A percentile compares a stretch with the other conserved stretches of the same genome.
Evolutionary conservation across 257 asterid species (phyloP).

Genomic region (Leonotis leonurus): DNA sequence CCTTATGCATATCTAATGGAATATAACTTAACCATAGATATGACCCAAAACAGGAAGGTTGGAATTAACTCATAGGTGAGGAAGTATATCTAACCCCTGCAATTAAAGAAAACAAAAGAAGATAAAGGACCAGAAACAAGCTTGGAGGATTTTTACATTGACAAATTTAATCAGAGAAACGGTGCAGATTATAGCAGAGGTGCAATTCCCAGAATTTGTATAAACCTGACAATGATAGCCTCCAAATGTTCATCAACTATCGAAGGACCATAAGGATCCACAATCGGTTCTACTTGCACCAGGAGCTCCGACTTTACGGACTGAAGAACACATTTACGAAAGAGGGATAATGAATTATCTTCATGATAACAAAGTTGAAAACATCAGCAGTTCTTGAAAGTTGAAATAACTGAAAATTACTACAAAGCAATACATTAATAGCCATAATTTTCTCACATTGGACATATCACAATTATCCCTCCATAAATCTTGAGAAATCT

Average conservation of each 20-base stretch:
- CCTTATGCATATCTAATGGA: neutral
- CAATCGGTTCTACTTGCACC: slow-evolving; percentile 70
- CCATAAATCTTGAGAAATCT: neutral
- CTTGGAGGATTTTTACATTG: neutral
- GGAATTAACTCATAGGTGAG: neutral
- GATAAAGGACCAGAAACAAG: neutral
- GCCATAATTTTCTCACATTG: neutral
- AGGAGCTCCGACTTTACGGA: slow-evolving; percentile 65
- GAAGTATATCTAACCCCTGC: neutral
- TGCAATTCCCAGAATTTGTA: neutral
- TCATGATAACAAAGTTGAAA: slow-evolving; percentile 6
- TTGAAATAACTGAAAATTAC: slow-evolving; percentile 1
- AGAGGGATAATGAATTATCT: slow-evolving; percentile 16
- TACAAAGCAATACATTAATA: neutral
- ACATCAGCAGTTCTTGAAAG: slow-evolving; percentile 7
- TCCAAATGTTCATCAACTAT: slow-evolving; percentile 70
- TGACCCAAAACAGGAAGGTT: neutral
- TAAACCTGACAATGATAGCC: slow-evolving; percentile 84
- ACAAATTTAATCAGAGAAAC: neutral
- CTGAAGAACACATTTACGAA: slow-evolving; percentile 32
- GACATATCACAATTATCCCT: neutral
- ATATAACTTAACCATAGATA: neutral
- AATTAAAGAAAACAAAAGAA: neutral
- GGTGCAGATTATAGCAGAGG: neutral
- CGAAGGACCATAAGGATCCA: slow-evolving; percentile 92